These are phyloP conservation scores for Roridomyces roridus DNA, from an alignment of 768 basidiomycete species.

Conservation along the genomic window DNA sequence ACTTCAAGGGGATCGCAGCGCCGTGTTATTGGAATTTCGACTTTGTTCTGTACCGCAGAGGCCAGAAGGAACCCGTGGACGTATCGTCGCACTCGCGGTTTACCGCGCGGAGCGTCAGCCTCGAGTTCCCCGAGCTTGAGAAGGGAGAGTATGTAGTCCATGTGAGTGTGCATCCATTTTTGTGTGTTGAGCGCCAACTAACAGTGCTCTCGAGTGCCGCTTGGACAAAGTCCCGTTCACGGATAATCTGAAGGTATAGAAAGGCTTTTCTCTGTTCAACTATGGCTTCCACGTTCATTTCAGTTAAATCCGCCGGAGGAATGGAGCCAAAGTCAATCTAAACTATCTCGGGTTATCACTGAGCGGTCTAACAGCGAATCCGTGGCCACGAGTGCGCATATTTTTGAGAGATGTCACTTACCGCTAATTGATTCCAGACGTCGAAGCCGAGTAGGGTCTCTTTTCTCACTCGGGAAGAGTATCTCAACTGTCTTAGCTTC, in stretches of 20 bases:
- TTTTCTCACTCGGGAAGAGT: neutral
- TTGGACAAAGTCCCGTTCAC: slow-evolving; percentile 22
- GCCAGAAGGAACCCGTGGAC: slow-evolving; percentile 41
- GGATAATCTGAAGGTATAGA: too few relatives aligned
- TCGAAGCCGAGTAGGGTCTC: slow-evolving; percentile 22
- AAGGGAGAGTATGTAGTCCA: slow-evolving; percentile 50
- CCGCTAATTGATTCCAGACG: slow-evolving; percentile 13
- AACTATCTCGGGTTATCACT: slow-evolving; percentile 23
- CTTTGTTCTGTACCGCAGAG: slow-evolving; percentile 52
- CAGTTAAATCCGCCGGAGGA: slow-evolving; percentile 38
- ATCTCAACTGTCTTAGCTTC: too few relatives aligned
- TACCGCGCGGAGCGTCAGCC: slow-evolving; percentile 41
- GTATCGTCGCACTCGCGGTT: slow-evolving; percentile 39
- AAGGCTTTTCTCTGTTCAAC: neutral
- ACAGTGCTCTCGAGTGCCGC: slow-evolving; percentile 8
- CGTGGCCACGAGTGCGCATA: slow-evolving; percentile 24
- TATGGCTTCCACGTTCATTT: too few relatives aligned
- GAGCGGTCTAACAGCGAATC: slow-evolving; percentile 27
- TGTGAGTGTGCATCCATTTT: too few relatives aligned
- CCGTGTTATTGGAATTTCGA: slow-evolving; percentile 49
- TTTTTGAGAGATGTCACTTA: neutral
- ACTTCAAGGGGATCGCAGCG: slow-evolving; percentile 47
- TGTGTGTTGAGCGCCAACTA: slow-evolving; percentile 22
- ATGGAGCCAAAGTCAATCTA: slow-evolving; percentile 32
- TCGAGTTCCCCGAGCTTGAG: slow-evolving; percentile 42